A percentile compares a stretch with the other conserved stretches of the same genome.
Evolutionary conservation across 1,139 yeast genomes (phyloP).

Genomic region (Zygotorulaspora mrakii): DNA sequence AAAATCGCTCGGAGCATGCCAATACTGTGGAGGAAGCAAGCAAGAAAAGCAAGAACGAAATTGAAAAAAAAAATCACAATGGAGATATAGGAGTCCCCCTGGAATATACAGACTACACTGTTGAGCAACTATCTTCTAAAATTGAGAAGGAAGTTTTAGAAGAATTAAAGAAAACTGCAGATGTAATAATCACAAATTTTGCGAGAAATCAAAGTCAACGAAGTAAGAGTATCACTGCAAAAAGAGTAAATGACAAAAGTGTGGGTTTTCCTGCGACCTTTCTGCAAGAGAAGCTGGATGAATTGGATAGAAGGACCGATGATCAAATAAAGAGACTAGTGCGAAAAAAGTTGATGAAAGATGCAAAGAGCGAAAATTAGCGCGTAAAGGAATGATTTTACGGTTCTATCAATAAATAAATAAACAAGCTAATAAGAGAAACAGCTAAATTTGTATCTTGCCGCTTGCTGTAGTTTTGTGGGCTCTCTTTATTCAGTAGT

Average conservation of each 20-base stretch:
- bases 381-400: neutral
- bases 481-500: constrained; percentile 15
- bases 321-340: constrained; percentile 41
- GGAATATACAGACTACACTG: neutral
- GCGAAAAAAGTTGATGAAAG: constrained; percentile 37
- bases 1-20: neutral
- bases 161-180: constrained; percentile 1
- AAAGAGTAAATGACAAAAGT: neutral
- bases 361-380: constrained; percentile 6
- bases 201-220: neutral
- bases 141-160: constrained; percentile 5
- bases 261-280: constrained; percentile 7
- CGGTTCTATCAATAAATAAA: constrained; percentile 3
- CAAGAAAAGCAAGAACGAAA: neutral
- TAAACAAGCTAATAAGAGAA: constrained; percentile 1
- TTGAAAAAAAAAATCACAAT: no score
- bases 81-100: no score
- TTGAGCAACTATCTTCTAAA: constrained; percentile 4
- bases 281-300: constrained; percentile 38
- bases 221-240: neutral
- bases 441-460: neutral
- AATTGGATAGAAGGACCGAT: constrained; percentile 41
- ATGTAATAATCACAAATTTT: constrained; percentile 3
- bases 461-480: neutral
- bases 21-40: neutral